Conservation (phyloP, 2,329 filamentous ascomycete species). For the Tolypocladium cylindrosporum region DNA sequence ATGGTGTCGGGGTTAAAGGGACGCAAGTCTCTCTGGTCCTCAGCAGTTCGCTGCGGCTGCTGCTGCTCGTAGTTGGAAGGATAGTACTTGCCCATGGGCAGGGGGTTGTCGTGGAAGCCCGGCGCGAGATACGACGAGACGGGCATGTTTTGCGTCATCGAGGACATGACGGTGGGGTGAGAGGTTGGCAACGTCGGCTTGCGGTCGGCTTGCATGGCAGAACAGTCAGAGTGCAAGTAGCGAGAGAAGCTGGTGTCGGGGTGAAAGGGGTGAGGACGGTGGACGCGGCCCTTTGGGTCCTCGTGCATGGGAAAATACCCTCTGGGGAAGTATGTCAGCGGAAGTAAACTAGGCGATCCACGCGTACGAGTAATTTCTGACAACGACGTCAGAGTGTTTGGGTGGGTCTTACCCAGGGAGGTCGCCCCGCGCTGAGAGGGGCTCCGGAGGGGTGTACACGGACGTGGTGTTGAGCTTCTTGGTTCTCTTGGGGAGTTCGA, state of each 20-base stretch:
- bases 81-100: constrained; percentile 54
- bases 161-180: constrained; percentile 10
- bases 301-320: constrained; percentile 53
- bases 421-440: constrained; percentile 49
- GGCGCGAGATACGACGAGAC: constrained; percentile 42
- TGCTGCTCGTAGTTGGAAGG: constrained; percentile 47
- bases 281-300: constrained; percentile 35
- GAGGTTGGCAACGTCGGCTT: constrained; percentile 1
- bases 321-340: constrained; percentile 21
- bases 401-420: constrained; percentile 39
- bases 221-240: constrained; percentile 20
- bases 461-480: constrained; percentile 29
- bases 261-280: constrained; percentile 42
- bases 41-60: constrained; percentile 9
- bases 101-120: constrained; percentile 33
- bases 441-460: constrained; percentile 33
- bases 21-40: neutral
- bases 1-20: constrained; percentile 15
- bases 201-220: constrained; percentile 14
- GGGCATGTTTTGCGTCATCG: constrained; percentile 25
- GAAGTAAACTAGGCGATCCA: neutral
- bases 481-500: constrained; percentile 32
- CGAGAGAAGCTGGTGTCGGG: constrained; percentile 29
- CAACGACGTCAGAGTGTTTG: neutral
- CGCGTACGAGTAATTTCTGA: neutral